A percentile compares a stretch with the other conserved stretches of the same genome.
Conservation (phyloP, 2,329 filamentous ascomycete genomes). For the Claviceps humidiphila region DNA sequence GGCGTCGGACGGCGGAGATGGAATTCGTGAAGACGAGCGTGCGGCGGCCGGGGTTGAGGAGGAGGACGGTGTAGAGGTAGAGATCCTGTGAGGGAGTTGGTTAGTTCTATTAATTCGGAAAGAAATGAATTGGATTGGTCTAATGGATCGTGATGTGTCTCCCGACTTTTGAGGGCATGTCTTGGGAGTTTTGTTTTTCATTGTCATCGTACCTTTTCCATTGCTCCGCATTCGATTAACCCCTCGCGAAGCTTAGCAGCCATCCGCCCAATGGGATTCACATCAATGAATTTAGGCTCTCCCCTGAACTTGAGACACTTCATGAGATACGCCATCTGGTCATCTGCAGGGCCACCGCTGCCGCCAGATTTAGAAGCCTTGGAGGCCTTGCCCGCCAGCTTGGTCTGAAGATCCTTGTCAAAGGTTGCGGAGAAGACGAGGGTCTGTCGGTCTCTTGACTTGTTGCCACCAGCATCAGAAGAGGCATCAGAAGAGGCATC, state of each 20-base stretch:
- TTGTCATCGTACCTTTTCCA: conserved; percentile 59
- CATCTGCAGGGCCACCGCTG: conserved; percentile 36
- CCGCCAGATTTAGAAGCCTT: conserved; percentile 32
- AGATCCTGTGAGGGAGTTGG: conserved; percentile 48
- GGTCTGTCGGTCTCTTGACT: conserved; percentile 56
- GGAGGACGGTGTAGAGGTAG: conserved; percentile 76
- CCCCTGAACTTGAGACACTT: conserved; percentile 81
- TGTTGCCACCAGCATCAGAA: conserved; percentile 27
- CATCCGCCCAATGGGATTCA: conserved; percentile 83
- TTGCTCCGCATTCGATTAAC: conserved; percentile 79
- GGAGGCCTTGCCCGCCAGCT: conserved; percentile 61
- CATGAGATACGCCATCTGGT: conserved; percentile 86
- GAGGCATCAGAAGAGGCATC: conserved; percentile 26
- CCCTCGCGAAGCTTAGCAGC: conserved; percentile 76
- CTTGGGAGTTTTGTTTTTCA: background rate
- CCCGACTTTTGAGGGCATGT: no score
- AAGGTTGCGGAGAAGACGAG: conserved; percentile 96
- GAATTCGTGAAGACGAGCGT: conserved; percentile 93
- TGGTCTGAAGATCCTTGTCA: conserved; percentile 80
- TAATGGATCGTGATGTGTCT: background rate
- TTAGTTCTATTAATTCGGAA: background rate
- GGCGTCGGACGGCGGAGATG: conserved; percentile 77
- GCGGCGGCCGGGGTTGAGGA: conserved; percentile 68
- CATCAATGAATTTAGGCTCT: conserved; percentile 80
- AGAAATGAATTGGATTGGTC: background rate